Evolutionary conservation across 176 grass and related monocot genomes (phyloP), one percentile per base, ranked within the genome.

Genomic region (Avena eriantha): DNA sequence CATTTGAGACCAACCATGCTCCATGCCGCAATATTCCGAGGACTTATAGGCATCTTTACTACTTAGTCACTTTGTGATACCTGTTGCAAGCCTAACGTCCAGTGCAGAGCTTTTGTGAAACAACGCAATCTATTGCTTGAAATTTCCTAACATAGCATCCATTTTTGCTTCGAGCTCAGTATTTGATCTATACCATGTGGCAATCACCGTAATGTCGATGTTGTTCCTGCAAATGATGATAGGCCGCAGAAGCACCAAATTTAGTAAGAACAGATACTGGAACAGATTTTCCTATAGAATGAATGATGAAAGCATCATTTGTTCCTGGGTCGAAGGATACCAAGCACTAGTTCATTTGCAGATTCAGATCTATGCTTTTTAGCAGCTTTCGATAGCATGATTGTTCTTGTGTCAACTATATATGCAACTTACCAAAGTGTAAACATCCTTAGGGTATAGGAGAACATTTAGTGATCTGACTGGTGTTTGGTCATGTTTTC

Each of bases 271-370:
- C 35, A 57, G 49, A 80, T 26, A 14, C 3, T 22, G 53, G 8
- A 46, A 54, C 21, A 15, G 3, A 49, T 59, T 36, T 73, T 73
- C 53, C 43, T 50, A 13, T 29, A 87, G 43, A 69, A 55, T 46
- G 43, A 69, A 55, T 46, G 56, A 76, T 82, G 26, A 76, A 33
- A 73, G 31, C 45, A 54, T 60, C 10, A 12, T n/a, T 81, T 33
- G 3, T 26, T 14, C 56, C 59, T 63, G 59, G 53, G 39, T 61
- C 31, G 66, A 49, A 46, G 31, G 11, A 9, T 21, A 66, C n/a
- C 33, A 5, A 51, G 21, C 29, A 34, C 1, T 17, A 3, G 48
- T 47, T 46, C 9, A 7, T 47, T 47, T 47, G 45, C 45, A 47
- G 9, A 7, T 47, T 47, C 45, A 47, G 9, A 47, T 47, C 45